Percentiles rank a stretch among this genome's conserved stretches.
Evolutionary conservation across 2,329 filamentous ascomycete species (phyloP).

Genomic region (Dactylonectria macrodidyma): DNA sequence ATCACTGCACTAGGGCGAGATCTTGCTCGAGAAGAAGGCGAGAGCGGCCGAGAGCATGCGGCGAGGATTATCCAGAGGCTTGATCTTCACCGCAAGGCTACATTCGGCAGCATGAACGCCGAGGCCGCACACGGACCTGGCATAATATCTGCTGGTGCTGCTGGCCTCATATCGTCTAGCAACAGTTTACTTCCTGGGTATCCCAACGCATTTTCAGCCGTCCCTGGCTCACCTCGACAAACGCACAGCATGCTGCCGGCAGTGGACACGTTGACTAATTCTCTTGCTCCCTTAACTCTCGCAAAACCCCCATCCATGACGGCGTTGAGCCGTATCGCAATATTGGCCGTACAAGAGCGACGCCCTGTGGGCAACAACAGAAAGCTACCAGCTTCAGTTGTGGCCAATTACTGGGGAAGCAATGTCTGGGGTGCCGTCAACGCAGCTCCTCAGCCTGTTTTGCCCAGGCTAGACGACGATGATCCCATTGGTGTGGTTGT

Average conservation of each 20-base stretch:
- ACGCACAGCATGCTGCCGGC: conserved; percentile 53
- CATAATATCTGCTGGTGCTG: conserved; percentile 76
- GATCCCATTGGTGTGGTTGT: conserved; percentile 60
- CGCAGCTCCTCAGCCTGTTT: conserved; percentile 47
- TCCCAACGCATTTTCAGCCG: conserved; percentile 50
- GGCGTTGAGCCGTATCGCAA: conserved; percentile 87
- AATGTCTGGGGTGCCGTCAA: conserved; percentile 75
- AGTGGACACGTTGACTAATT: conserved; percentile 68
- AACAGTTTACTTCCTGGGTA: conserved; percentile 82
- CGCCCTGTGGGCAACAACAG: conserved; percentile 77
- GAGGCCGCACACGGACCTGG: conserved; percentile 56
- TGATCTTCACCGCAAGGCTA: conserved; percentile 87
- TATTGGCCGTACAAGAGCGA: conserved; percentile 84
- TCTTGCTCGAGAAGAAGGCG: conserved; percentile 76
- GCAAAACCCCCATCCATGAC: conserved; percentile 88
- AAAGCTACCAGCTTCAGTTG: conserved; percentile 84
- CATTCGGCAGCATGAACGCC: conserved; percentile 63
- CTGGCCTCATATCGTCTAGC: conserved; percentile 87
- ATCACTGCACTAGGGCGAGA: conserved; percentile 67
- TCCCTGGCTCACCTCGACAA: conserved; percentile 47
- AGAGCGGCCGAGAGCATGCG: conserved; percentile 84
- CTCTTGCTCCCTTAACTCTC: conserved; percentile 85
- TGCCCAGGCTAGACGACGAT: conserved; percentile 55
- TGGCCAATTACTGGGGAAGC: conserved; percentile 96
- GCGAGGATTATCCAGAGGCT: conserved; percentile 93